These are phyloP conservation scores for Flaveria ramosissima DNA, from an alignment of 129 eudicot genomes.

Conservation along the genomic window DNA sequence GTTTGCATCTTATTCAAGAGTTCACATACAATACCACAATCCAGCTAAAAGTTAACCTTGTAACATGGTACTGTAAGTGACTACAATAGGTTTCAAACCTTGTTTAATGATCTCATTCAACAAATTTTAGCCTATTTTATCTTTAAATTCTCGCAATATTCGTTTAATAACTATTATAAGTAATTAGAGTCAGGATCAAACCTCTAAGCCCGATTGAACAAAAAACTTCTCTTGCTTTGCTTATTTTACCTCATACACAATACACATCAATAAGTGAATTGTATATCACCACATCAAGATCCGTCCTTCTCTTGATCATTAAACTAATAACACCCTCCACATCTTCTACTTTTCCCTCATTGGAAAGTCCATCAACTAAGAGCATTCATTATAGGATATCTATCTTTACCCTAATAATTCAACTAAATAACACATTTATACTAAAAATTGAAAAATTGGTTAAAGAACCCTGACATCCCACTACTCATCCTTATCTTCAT, in stretches of 20 bases:
- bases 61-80: constrained; percentile 19
- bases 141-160: background rate
- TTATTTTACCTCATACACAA: background rate
- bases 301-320: background rate
- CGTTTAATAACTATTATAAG: background rate
- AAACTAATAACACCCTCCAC: background rate
- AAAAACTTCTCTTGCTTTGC: background rate
- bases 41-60: background rate
- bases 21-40: background rate
- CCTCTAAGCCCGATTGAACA: background rate
- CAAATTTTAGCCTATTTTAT: background rate
- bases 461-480: no score
- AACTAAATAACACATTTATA: no score
- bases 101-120: background rate
- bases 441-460: no score
- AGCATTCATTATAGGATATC: no score
- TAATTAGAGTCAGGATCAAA: background rate
- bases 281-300: background rate
- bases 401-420: no score
- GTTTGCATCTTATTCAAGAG: background rate
- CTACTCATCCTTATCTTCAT: no score
- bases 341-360: background rate
- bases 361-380: background rate
- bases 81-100: constrained; percentile 8
- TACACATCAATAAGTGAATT: background rate